Percentiles rank a stretch among this genome's conserved stretches.
These are phyloP conservation scores for Macrocybe sp. DNA, from an alignment of 1,284 basidiomycete species.

Conservation along the genomic window DNA sequence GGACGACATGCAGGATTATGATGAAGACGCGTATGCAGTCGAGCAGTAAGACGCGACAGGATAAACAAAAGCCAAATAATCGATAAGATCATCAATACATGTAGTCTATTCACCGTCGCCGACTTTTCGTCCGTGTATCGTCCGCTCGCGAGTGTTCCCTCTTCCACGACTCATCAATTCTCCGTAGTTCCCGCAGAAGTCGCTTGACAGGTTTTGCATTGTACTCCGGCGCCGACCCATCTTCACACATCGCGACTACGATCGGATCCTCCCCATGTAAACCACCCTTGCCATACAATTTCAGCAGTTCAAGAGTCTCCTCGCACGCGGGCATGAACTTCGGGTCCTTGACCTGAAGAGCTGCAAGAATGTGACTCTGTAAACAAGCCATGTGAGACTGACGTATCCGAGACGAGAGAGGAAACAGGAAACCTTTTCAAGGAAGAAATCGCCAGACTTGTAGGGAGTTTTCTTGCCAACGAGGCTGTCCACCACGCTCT, in stretches of 20 bases:
- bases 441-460: conserved; percentile 22
- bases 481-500: conserved; percentile 36
- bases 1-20: conserved; percentile 48
- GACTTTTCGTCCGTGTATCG: neutral
- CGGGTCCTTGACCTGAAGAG: conserved; percentile 40
- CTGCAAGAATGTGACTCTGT: conserved; percentile 51
- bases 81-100: neutral
- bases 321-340: conserved; percentile 42
- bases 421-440: conserved; percentile 27
- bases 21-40: conserved; percentile 16
- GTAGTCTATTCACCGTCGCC: neutral
- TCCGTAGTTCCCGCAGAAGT: conserved; percentile 42
- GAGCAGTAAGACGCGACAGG: conserved; percentile 7
- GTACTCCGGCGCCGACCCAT: conserved; percentile 30
- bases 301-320: conserved; percentile 46
- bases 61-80: neutral
- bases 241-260: conserved; percentile 45
- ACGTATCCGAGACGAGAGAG: neutral
- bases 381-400: neutral
- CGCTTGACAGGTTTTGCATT: conserved; percentile 41
- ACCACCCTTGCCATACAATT: conserved; percentile 54
- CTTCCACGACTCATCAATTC: conserved; percentile 36
- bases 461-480: conserved; percentile 35
- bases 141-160: conserved; percentile 16
- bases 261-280: conserved; percentile 41